Evolutionary conservation across 805 yeast genomes (phyloP).

Genomic region (Suhomyces tanzawaensis): DNA sequence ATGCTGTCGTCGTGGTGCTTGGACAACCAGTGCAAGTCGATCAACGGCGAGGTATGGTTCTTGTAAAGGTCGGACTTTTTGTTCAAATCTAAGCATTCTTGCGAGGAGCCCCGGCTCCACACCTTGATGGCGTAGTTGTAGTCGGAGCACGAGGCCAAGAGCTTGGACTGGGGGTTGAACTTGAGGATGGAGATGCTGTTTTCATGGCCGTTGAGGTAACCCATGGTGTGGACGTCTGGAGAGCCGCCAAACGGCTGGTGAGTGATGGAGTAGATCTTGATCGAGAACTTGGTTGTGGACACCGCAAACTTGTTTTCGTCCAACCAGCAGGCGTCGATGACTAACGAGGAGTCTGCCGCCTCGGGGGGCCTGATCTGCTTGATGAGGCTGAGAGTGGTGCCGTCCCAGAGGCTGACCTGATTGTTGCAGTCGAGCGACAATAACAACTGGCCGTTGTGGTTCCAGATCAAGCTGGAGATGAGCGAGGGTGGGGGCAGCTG

Average conservation of each 20-base stretch:
- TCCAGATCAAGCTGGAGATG: slow-evolving; percentile 61
- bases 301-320: slow-evolving; percentile 65
- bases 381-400: slow-evolving; percentile 36
- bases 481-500: slow-evolving; percentile 26
- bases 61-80: slow-evolving; percentile 13
- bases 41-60: slow-evolving; percentile 54
- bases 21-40: slow-evolving; percentile 55
- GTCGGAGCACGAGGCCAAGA: slow-evolving; percentile 74
- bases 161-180: slow-evolving; percentile 50
- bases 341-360: slow-evolving; percentile 7
- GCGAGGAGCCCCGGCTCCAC: slow-evolving; percentile 68
- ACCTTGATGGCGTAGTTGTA: slow-evolving; percentile 63
- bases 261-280: slow-evolving; percentile 50
- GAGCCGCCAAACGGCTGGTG: slow-evolving; percentile 9
- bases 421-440: slow-evolving; percentile 54
- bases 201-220: slow-evolving; percentile 57
- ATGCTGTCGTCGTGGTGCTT: slow-evolving; percentile 22
- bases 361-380: slow-evolving; percentile 23
- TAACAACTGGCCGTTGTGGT: slow-evolving; percentile 49
- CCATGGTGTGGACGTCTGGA: slow-evolving; percentile 25
- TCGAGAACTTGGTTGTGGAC: slow-evolving; percentile 57
- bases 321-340: slow-evolving; percentile 69
- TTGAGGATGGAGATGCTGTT: slow-evolving; percentile 53
- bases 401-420: slow-evolving; percentile 61
- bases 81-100: slow-evolving; percentile 42